These are phyloP conservation scores for Meira nashicola DNA, from an alignment of 1,284 basidiomycete genomes.

Conservation along the genomic window DNA sequence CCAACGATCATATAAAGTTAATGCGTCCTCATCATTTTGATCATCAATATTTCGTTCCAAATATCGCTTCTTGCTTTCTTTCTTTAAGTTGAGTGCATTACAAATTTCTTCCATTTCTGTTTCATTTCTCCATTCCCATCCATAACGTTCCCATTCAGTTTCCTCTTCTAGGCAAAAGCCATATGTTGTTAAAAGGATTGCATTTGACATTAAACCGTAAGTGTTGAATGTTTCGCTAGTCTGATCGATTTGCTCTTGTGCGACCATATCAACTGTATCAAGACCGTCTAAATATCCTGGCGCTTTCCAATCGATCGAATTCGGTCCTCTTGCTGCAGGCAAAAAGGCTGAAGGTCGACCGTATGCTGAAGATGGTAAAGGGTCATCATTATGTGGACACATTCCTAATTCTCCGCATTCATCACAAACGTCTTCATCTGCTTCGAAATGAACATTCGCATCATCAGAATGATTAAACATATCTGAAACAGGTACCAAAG, in stretches of 20 bases:
- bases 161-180: constrained; percentile 42
- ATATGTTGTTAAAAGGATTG: constrained; percentile 37
- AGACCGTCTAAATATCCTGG: background rate
- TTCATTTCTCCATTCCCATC: constrained; percentile 24
- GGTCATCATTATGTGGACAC: constrained; percentile 7
- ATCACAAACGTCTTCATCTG: constrained; percentile 42
- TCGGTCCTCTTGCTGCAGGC: background rate
- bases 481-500: constrained; percentile 42
- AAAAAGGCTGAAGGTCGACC: constrained; percentile 1
- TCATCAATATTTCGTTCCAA: background rate
- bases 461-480: constrained; percentile 40
- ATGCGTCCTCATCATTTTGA: background rate
- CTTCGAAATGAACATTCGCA: constrained; percentile 42
- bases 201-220: constrained; percentile 41
- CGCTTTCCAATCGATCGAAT: background rate
- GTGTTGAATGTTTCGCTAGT: constrained; percentile 36
- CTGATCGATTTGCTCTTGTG: constrained; percentile 5
- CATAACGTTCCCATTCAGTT: constrained; percentile 38
- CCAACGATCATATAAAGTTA: constrained; percentile 1
- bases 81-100: constrained; percentile 2
- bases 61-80: background rate
- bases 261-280: constrained; percentile 40
- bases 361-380: background rate
- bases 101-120: constrained; percentile 19
- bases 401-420: constrained; percentile 23